Evolutionary conservation across 192 early-diverging fungal species (phyloP), one percentile per base, ranked within the genome.

Genomic region (Coemansia sp.): DNA sequence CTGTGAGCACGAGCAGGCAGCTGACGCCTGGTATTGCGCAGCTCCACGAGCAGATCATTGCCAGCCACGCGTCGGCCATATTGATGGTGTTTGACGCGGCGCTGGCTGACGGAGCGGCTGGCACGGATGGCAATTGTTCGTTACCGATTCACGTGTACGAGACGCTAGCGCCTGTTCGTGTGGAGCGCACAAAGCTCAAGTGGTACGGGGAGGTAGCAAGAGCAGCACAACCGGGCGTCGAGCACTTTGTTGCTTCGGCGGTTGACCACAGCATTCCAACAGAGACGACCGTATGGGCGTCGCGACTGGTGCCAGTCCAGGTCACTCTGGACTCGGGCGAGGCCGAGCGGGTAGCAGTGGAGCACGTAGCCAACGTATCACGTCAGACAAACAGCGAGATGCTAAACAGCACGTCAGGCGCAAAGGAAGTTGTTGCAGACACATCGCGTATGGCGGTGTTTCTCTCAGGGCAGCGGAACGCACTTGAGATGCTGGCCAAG

Each of bases 261-360:
- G 47, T 35, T 49, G 66, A 61, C 39, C 32, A 25, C 41, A 32
- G 24, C 24, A 48, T 43, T 17, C n/a, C 38, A 22, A 59, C 59
- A 1, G 64, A 68, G 15, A 37, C 51, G 15, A 56, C 37, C 0
- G 60, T 59, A 17, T 72, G 69, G 79, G 79, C 73, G n/a, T 75
- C 73, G 48, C 63, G 38, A 35, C 63, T 82, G 14, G 66, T 62
- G 5, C 73, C 79, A 5, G 10, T 82, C 59, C 62, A 57, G 12
- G 48, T 75, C 10, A 43, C 62, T 5, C 66, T 82, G 10, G 73
- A 82, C 52, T 75, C 79, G 17, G 79, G 79, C 57, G 79, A 82
- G 61, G 79, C 79, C 0, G 79, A 82, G 66, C 79, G 79, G 12
- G 61, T 82, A 6, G 79, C 79, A 4, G 64, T 75, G 2, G 79